Percentiles rank a stretch among this genome's conserved stretches.
These are phyloP conservation scores for Colletotrichum viniferum DNA, from an alignment of 2,329 filamentous ascomycete species.

Conservation along the genomic window DNA sequence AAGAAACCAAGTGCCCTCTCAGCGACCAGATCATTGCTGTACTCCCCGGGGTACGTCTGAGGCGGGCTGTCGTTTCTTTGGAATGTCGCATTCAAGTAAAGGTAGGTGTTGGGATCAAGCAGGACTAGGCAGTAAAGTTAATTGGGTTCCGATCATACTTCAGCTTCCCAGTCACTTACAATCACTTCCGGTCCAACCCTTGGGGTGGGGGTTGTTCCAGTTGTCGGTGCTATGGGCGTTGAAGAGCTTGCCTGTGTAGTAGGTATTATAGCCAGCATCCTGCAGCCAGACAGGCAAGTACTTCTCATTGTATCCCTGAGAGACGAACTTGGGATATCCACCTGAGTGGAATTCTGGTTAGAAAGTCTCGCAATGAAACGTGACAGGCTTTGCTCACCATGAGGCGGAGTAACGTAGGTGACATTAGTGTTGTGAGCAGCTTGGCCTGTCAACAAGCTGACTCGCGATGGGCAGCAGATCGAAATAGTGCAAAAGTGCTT, in stretches of 20 bases:
- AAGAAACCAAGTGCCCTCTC: slow-evolving; percentile 64
- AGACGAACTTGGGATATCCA: slow-evolving; percentile 68
- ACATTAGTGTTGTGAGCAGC: slow-evolving; percentile 75
- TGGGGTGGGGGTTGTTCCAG: slow-evolving; percentile 61
- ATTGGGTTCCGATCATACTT: not conserved
- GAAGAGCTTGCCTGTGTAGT: slow-evolving; percentile 76
- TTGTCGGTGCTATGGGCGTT: slow-evolving; percentile 67
- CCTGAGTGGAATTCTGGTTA: slow-evolving; percentile 24
- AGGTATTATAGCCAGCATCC: slow-evolving; percentile 70
- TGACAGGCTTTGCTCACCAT: slow-evolving; percentile 43
- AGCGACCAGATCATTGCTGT: slow-evolving; percentile 61
- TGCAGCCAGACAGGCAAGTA: slow-evolving; percentile 77
- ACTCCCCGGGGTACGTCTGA: slow-evolving; percentile 31
- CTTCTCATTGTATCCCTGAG: slow-evolving; percentile 67
- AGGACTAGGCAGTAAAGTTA: slow-evolving; percentile 33
- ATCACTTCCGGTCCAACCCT: slow-evolving; percentile 61
- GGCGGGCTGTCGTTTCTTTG: slow-evolving; percentile 43
- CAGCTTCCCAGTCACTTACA: not conserved
- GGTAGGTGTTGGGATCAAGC: slow-evolving; percentile 40
- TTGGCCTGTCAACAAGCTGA: slow-evolving; percentile 68
- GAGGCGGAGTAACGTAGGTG: slow-evolving; percentile 59
- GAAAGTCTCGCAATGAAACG: slow-evolving; percentile 29
- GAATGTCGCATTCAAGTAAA: slow-evolving; percentile 55
- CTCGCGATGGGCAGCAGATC: slow-evolving; percentile 71
- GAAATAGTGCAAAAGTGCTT: slow-evolving; percentile 71